Conservation (phyloP, 2,329 filamentous ascomycete species). For the Xylariaceae sp. region DNA sequence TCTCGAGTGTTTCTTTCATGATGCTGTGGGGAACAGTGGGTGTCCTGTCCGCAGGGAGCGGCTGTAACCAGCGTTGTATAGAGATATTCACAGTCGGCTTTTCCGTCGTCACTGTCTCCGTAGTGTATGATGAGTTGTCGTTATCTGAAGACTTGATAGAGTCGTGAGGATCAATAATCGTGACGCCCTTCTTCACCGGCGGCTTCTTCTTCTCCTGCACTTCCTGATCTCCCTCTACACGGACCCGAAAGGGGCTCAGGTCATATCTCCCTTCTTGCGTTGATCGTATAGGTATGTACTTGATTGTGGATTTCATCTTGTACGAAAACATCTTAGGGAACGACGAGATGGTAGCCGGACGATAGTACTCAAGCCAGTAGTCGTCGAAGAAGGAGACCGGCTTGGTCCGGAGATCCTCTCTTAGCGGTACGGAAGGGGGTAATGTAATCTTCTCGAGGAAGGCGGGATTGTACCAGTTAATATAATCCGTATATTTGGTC, state of each 20-base stretch:
- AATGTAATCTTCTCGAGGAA: conserved; percentile 60
- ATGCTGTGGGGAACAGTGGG: conserved; percentile 42
- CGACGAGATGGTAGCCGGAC: conserved; percentile 79
- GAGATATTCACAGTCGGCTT: conserved; percentile 43
- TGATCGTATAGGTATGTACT: conserved; percentile 71
- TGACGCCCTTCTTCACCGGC: conserved; percentile 58
- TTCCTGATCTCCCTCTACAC: conserved; percentile 57
- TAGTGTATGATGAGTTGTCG: conserved; percentile 36
- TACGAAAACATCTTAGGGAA: conserved; percentile 90
- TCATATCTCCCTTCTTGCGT: conserved; percentile 72
- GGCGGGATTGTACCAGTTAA: conserved; percentile 78
- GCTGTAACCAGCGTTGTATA: conserved; percentile 59
- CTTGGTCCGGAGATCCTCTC: conserved; percentile 36
- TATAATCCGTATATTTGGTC: conserved; percentile 64
- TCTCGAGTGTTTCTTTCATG: conserved; percentile 44
- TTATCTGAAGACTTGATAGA: conserved; percentile 36
- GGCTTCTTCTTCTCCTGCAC: conserved; percentile 55
- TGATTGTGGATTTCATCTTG: conserved; percentile 84
- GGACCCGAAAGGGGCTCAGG: conserved; percentile 80
- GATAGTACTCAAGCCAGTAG: conserved; percentile 97
- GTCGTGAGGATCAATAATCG: conserved; percentile 58
- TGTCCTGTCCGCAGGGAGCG: conserved; percentile 36
- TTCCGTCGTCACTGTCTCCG: conserved; percentile 29
- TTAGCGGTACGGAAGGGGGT: conserved; percentile 42
- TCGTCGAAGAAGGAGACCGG: conserved; percentile 69